phyloP scores from a whole-genome alignment of 768 basidiomycete genomes.

The Boletus vermiculosoides region DNA sequence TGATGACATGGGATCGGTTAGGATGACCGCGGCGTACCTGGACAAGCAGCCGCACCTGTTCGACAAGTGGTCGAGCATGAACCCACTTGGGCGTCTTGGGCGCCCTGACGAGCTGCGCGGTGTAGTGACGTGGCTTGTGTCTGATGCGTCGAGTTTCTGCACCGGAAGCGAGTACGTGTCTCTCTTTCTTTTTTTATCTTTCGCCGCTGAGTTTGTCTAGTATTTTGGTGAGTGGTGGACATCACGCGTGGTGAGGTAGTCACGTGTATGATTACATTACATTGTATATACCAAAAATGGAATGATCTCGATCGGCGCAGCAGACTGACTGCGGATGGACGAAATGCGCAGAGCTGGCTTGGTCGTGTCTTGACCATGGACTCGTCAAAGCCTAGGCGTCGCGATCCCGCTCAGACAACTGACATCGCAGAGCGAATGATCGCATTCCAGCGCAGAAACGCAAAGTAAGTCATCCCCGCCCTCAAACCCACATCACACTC shows the following conservation, averaged over 20 bases:
- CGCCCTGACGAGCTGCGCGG: slow-evolving; percentile 72
- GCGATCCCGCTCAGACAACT: slow-evolving; percentile 40
- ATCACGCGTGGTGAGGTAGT: slow-evolving; percentile 30
- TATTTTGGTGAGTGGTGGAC: slow-evolving; percentile 33
- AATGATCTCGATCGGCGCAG: slow-evolving; percentile 37
- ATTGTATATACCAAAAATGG: slow-evolving; percentile 22
- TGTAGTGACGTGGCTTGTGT: slow-evolving; percentile 68
- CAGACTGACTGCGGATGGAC: slow-evolving; percentile 30
- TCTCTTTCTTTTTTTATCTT: too few species aligned
- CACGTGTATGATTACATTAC: slow-evolving; percentile 19
- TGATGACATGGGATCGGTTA: slow-evolving; percentile 24
- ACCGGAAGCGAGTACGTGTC: slow-evolving; percentile 77
- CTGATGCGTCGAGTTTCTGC: slow-evolving; percentile 74
- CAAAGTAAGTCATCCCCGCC: slow-evolving; percentile 42
- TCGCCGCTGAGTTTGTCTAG: slow-evolving; percentile 6
- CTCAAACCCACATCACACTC: too few species aligned
- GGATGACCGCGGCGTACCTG: slow-evolving; percentile 74
- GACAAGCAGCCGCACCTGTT: slow-evolving; percentile 61
- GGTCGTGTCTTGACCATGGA: slow-evolving; percentile 28
- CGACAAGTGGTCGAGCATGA: slow-evolving; percentile 65
- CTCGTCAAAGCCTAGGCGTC: slow-evolving; percentile 32
- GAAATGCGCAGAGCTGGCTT: slow-evolving; percentile 16
- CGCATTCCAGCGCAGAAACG: slow-evolving; percentile 63
- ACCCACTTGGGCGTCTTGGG: slow-evolving; percentile 71
- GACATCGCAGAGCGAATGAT: slow-evolving; percentile 65